A percentile compares a stretch with the other conserved stretches of the same genome.
Conservation (phyloP, 2,329 filamentous ascomycete genomes). For the Calonectria naviculata region DNA sequence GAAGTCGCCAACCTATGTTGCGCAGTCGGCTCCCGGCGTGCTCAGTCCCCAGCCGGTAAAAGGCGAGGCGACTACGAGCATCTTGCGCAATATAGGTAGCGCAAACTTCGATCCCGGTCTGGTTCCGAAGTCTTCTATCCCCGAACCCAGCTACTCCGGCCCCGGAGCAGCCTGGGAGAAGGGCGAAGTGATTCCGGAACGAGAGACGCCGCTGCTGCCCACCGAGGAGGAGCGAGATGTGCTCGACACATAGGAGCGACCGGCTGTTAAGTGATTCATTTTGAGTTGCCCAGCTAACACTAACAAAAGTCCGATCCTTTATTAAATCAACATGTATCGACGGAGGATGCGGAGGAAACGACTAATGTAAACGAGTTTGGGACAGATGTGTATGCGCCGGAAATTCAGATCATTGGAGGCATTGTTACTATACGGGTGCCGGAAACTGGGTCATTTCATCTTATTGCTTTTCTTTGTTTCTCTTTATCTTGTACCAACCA, state of each 20-base stretch:
- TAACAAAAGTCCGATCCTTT: constrained; percentile 15
- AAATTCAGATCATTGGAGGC: constrained; percentile 23
- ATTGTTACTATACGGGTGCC: constrained; percentile 3
- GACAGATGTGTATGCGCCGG: constrained; percentile 23
- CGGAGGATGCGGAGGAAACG: constrained; percentile 25
- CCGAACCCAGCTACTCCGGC: constrained; percentile 60
- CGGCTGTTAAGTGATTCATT: constrained; percentile 21
- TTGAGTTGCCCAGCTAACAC: constrained; percentile 14
- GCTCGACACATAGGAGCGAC: constrained; percentile 48
- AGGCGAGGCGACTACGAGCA: constrained; percentile 49
- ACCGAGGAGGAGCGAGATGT: constrained; percentile 55
- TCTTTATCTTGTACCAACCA: background rate
- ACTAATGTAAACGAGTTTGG: constrained; percentile 33
- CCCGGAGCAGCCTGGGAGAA: constrained; percentile 64
- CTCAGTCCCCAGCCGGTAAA: constrained; percentile 57
- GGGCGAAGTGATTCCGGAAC: constrained; percentile 53
- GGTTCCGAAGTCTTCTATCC: constrained; percentile 43
- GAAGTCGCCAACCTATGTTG: constrained; percentile 41
- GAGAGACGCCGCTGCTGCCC: constrained; percentile 50
- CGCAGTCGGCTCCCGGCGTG: constrained; percentile 42
- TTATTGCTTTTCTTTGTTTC: constrained; percentile 11
- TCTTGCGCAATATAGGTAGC: constrained; percentile 45
- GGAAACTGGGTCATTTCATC: constrained; percentile 6
- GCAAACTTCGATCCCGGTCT: constrained; percentile 27
- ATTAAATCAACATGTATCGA: background rate